A percentile compares a stretch with the other conserved stretches of the same genome.
phyloP scores from a whole-genome alignment of 108 stramenopile genomes.

The Cyclotella baltica region DNA sequence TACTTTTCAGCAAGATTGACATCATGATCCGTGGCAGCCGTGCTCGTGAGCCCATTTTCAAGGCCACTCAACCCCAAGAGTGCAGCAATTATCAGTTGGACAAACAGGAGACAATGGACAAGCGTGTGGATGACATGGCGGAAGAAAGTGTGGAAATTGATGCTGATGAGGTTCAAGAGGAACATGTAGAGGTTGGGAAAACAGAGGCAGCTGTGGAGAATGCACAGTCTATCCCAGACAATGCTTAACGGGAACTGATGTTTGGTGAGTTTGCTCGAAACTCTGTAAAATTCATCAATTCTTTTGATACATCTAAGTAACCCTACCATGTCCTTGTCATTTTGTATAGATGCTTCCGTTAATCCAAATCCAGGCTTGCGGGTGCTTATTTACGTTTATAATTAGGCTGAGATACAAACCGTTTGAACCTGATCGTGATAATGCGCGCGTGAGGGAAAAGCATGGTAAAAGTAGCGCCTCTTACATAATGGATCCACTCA shows the following conservation, averaged over 20 bases:
- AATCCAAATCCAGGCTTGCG: slow-evolving; percentile 46
- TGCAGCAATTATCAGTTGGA: slow-evolving; percentile 38
- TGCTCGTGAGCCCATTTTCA: slow-evolving; percentile 61
- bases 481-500: no score
- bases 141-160: slow-evolving; percentile 27
- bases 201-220: slow-evolving; percentile 9
- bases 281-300: no score
- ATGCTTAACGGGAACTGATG: slow-evolving; percentile 8
- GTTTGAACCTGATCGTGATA: slow-evolving; percentile 84
- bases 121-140: background rate
- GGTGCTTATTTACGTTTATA: slow-evolving; percentile 40
- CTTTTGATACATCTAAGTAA: background rate
- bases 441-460: slow-evolving; percentile 74
- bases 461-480: background rate
- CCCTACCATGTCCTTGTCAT: background rate
- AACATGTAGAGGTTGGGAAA: slow-evolving; percentile 13
- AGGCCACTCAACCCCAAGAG: slow-evolving; percentile 20
- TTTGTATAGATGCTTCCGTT: slow-evolving; percentile 1
- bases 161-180: slow-evolving; percentile 21
- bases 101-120: slow-evolving; percentile 16
- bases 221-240: slow-evolving; percentile 11
- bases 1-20: slow-evolving; percentile 71
- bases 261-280: slow-evolving; percentile 14
- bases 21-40: slow-evolving; percentile 67
- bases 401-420: slow-evolving; percentile 60